Conservation (phyloP, 1,284 basidiomycete species). For the Rhodofomes roseus region DNA sequence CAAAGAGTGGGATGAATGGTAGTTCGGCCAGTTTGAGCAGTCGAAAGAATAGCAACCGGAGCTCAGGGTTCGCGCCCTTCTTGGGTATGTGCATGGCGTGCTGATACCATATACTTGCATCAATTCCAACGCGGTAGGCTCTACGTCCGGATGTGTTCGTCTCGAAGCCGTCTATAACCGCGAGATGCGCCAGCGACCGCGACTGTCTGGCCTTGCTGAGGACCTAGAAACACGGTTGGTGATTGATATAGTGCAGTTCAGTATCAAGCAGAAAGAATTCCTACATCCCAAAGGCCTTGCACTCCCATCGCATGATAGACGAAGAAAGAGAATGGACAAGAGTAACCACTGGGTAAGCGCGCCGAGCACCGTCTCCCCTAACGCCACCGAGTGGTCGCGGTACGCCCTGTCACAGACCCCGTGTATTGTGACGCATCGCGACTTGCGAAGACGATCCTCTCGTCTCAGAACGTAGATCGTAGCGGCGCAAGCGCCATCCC, state of each 20-base stretch:
- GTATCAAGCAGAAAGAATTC: not conserved
- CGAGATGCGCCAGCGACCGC: slow-evolving; percentile 34
- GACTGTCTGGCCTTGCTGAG: slow-evolving; percentile 35
- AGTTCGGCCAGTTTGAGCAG: slow-evolving; percentile 41
- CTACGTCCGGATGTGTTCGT: slow-evolving; percentile 34
- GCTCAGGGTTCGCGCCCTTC: slow-evolving; percentile 37
- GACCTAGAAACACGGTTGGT: slow-evolving; percentile 21
- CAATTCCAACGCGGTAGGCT: slow-evolving; percentile 42
- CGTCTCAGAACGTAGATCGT: too few relatives aligned
- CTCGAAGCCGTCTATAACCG: slow-evolving; percentile 41
- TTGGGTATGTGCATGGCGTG: slow-evolving; percentile 33
- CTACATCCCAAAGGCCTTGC: slow-evolving; percentile 29
- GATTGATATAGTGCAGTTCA: not conserved
- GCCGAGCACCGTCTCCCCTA: too few relatives aligned
- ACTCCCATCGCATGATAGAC: slow-evolving; percentile 25
- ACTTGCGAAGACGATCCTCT: too few relatives aligned
- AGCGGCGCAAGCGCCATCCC: too few relatives aligned
- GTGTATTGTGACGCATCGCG: not conserved
- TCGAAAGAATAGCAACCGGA: slow-evolving; percentile 40
- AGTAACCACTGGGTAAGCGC: too few relatives aligned
- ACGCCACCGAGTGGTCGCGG: too few relatives aligned
- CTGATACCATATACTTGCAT: slow-evolving; percentile 45
- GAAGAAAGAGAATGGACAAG: not conserved
- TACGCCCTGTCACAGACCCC: not conserved
- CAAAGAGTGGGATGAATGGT: slow-evolving; percentile 61